Conservation (phyloP, 805 yeast species). For the Pichia kluyveri region DNA sequence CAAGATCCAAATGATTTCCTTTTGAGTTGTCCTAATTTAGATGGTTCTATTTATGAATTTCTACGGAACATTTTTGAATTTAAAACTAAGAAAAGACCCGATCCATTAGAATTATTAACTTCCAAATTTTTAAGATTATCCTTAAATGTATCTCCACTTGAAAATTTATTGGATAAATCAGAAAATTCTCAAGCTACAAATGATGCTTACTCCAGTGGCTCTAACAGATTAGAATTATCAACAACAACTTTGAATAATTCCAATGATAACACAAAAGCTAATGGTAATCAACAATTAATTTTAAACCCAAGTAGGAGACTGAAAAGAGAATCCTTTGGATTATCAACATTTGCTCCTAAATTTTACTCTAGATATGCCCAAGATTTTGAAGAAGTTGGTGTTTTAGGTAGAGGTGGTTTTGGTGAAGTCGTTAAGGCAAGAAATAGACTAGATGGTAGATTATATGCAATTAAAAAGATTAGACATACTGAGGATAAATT, state of each 20-base stretch:
- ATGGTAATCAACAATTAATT: background rate
- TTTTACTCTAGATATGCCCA: slow-evolving; percentile 68
- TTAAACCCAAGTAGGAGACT: background rate
- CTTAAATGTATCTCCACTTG: slow-evolving; percentile 30
- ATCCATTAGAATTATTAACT: slow-evolving; percentile 79
- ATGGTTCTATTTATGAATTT: slow-evolving; percentile 57
- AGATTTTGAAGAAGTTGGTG: slow-evolving; percentile 92
- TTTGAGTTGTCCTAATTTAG: slow-evolving; percentile 24
- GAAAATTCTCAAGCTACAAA: background rate
- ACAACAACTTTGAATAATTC: background rate
- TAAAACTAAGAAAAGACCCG: slow-evolving; percentile 63
- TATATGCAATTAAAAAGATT: slow-evolving; percentile 89
- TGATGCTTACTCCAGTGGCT: background rate
- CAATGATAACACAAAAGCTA: background rate
- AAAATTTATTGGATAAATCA: slow-evolving; percentile 4
- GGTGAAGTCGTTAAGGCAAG: slow-evolving; percentile 98
- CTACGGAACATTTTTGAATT: slow-evolving; percentile 54
- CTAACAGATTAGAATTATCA: background rate
- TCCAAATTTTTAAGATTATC: slow-evolving; percentile 74
- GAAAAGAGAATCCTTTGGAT: slow-evolving; percentile 24
- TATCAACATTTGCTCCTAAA: slow-evolving; percentile 13
- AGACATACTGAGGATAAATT: slow-evolving; percentile 74
- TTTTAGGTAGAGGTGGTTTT: slow-evolving; percentile 89
- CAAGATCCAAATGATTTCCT: slow-evolving; percentile 60
- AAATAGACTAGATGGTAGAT: slow-evolving; percentile 86